These are phyloP conservation scores for Acacia concinna DNA, from an alignment of 331 rosid species.

Conservation along the genomic window DNA sequence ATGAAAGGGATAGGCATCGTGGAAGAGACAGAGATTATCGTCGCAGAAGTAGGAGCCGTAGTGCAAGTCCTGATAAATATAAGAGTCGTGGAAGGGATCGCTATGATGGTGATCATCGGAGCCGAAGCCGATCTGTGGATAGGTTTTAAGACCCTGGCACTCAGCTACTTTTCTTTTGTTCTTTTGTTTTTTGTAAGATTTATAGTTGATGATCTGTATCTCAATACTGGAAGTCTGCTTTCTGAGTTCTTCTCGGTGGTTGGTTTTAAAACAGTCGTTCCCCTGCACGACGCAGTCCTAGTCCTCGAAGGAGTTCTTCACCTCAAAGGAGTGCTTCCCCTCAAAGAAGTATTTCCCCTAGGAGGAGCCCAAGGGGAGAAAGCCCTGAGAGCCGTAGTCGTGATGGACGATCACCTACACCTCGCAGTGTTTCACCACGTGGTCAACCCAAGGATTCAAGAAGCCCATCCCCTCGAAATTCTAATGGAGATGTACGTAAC, in stretches of 20 bases:
- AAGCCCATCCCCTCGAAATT: conserved; percentile 59
- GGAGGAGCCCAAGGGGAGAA: conserved; percentile 48
- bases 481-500: conserved; percentile 70
- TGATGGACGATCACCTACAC: conserved; percentile 48
- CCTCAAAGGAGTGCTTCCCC: conserved; percentile 56
- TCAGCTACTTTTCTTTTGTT: background rate
- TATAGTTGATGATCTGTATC: background rate
- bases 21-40: conserved; percentile 61
- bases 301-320: conserved; percentile 62
- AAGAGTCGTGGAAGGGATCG: conserved; percentile 63
- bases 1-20: conserved; percentile 60
- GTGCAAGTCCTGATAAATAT: conserved; percentile 67
- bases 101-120: conserved; percentile 53
- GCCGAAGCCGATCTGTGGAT: conserved; percentile 62
- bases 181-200: background rate
- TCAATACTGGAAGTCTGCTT: background rate
- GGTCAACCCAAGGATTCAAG: conserved; percentile 51
- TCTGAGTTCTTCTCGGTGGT: background rate
- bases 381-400: conserved; percentile 53
- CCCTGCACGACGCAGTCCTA: conserved; percentile 53
- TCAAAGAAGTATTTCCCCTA: conserved; percentile 53
- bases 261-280: conserved; percentile 53
- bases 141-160: conserved; percentile 43
- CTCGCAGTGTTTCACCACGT: conserved; percentile 62
- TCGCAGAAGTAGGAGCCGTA: conserved; percentile 69